Percentiles rank a stretch among this genome's conserved stretches.
phyloP scores from a whole-genome alignment of 129 eudicot species.

The Centrapalus pauciflorus region DNA sequence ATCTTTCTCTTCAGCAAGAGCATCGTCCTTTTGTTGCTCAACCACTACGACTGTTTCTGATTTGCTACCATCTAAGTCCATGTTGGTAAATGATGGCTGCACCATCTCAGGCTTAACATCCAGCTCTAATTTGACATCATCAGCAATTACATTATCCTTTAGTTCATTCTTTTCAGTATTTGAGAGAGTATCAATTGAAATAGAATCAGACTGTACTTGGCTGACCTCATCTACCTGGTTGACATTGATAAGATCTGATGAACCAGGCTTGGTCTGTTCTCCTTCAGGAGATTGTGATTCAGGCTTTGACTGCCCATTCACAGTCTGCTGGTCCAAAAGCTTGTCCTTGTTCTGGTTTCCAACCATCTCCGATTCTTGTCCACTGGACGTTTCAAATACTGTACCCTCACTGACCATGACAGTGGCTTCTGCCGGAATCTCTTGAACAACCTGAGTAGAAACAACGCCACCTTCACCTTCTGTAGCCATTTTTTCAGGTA shows the following conservation, averaged over 20 bases:
- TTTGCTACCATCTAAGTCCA: conserved; percentile 38
- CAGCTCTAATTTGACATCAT: conserved; percentile 77
- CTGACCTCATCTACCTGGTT: conserved; percentile 89
- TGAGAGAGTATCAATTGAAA: conserved; percentile 72
- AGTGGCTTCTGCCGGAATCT: conserved; percentile 30
- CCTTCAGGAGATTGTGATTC: conserved; percentile 15
- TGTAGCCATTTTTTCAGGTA: conserved; percentile 15
- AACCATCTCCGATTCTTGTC: conserved; percentile 10
- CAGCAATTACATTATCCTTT: conserved; percentile 78
- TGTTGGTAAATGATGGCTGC: conserved; percentile 39
- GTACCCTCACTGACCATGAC: conserved; percentile 28
- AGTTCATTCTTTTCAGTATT: conserved; percentile 66
- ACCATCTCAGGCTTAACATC: conserved; percentile 66
- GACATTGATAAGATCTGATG: conserved; percentile 36
- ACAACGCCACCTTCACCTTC: conserved; percentile 30
- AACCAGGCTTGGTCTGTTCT: conserved; percentile 24
- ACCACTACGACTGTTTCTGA: conserved; percentile 47
- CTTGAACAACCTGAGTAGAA: conserved; percentile 19
- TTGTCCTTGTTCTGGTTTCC: conserved; percentile 8
- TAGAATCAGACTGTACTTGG: conserved; percentile 75
- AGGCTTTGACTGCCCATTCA: conserved; percentile 31
- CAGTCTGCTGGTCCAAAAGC: conserved; percentile 26
- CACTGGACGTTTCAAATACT: conserved; percentile 22
- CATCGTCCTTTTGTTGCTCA: conserved; percentile 32
- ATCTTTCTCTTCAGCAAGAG: conserved; percentile 29